Evolutionary conservation across 1,139 yeast genomes (phyloP).

Genomic region (Geotrichum europaeum): DNA sequence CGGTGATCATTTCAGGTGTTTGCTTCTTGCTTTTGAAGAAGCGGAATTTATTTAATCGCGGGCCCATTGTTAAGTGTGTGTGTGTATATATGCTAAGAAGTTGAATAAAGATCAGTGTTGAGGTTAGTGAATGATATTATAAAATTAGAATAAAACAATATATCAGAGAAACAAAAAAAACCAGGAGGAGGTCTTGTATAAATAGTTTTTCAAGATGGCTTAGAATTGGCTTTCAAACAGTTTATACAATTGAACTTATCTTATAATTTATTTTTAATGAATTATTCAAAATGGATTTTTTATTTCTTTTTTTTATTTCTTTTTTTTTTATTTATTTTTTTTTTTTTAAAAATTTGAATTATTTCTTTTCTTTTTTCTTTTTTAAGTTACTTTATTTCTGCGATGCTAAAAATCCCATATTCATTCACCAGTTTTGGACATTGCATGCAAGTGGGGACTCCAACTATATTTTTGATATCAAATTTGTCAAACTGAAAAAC

Average conservation of each 20-base stretch:
- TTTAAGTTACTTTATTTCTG: not conserved
- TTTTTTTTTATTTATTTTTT: not conserved
- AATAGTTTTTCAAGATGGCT: not conserved
- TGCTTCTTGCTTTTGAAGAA: constrained; percentile 3
- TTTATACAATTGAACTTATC: not conserved
- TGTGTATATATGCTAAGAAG: not conserved
- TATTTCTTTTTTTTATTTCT: not conserved
- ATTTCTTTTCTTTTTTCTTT: not conserved
- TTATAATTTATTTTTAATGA: not conserved
- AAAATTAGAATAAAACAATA: not conserved
- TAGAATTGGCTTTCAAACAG: not conserved
- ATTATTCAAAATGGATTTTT: not conserved
- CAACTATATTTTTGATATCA: not conserved
- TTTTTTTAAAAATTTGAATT: not conserved
- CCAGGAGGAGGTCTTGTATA: not conserved
- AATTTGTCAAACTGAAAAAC: not conserved
- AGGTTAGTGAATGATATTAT: not conserved
- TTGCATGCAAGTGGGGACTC: not conserved
- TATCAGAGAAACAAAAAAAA: not conserved
- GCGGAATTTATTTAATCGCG: not conserved
- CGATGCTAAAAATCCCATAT: not conserved
- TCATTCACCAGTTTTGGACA: not conserved
- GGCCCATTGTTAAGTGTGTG: not conserved
- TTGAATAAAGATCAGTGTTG: not conserved
- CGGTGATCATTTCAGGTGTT: constrained; percentile 13